These are phyloP conservation scores for Clitopilus hobsonii DNA, from an alignment of 768 basidiomycete genomes.

Conservation along the genomic window DNA sequence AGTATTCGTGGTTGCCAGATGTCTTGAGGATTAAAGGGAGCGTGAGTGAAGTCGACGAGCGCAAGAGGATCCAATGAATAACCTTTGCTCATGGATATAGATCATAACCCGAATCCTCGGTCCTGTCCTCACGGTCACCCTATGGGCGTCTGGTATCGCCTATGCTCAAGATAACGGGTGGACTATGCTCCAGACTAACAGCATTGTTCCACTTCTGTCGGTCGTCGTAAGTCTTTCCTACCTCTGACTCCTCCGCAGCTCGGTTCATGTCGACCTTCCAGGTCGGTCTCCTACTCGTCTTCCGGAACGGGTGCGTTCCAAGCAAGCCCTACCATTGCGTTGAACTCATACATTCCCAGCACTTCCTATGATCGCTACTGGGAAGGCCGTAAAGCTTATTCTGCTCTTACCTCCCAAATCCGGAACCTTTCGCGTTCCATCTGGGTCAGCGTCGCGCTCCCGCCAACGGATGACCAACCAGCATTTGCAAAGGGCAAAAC, in stretches of 20 bases:
- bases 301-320: conserved; percentile 47
- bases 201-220: conserved; percentile 82
- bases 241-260: neutral
- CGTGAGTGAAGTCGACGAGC: conserved; percentile 37
- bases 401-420: conserved; percentile 61
- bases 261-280: conserved; percentile 19
- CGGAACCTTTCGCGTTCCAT: conserved; percentile 75
- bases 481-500: conserved; percentile 47
- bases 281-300: conserved; percentile 88
- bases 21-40: conserved; percentile 81
- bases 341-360: conserved; percentile 25
- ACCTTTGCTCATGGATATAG: too few species aligned
- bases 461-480: conserved; percentile 45
- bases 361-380: conserved; percentile 86
- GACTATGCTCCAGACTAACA: conserved; percentile 65
- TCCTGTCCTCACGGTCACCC: conserved; percentile 79
- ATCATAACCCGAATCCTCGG: conserved; percentile 71
- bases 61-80: too few species aligned
- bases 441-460: conserved; percentile 75
- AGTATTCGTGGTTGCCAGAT: conserved; percentile 91
- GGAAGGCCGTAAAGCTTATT: conserved; percentile 87
- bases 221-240: conserved; percentile 67
- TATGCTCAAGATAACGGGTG: conserved; percentile 58
- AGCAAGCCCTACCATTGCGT: neutral
- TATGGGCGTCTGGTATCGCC: conserved; percentile 61